These are phyloP conservation scores for Bimuria novae-zelandiae DNA, from an alignment of 2,329 filamentous ascomycete genomes.

Conservation along the genomic window DNA sequence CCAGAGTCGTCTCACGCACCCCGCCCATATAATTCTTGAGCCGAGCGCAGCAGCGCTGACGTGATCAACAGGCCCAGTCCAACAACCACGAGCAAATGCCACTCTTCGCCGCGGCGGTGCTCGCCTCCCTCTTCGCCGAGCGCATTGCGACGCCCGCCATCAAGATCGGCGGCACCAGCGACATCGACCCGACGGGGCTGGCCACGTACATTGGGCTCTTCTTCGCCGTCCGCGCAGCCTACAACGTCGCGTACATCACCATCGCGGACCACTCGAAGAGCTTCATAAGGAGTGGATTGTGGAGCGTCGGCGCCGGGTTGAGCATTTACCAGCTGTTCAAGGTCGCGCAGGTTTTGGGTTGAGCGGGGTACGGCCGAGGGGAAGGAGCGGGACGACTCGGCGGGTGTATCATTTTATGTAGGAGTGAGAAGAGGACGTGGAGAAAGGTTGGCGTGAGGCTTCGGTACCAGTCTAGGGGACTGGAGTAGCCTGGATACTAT, in stretches of 20 bases:
- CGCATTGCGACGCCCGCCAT: slow-evolving; percentile 14
- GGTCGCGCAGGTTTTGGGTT: slow-evolving; percentile 26
- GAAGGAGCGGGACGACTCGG: no score
- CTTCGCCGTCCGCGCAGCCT: slow-evolving; percentile 24
- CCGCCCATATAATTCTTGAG: background rate
- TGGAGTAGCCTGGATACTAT: no score
- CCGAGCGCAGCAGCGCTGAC: background rate
- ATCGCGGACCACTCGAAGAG: slow-evolving; percentile 26
- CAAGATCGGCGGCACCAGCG: slow-evolving; percentile 16
- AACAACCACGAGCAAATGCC: slow-evolving; percentile 34
- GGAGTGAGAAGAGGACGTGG: no score
- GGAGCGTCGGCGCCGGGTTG: slow-evolving; percentile 18
- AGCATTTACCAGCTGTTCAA: slow-evolving; percentile 28
- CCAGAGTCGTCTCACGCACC: background rate
- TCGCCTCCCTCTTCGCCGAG: slow-evolving; percentile 31
- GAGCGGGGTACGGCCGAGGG: background rate
- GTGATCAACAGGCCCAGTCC: slow-evolving; percentile 17
- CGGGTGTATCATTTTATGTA: no score
- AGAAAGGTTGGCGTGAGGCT: no score
- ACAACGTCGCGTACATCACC: slow-evolving; percentile 25
- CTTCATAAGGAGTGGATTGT: slow-evolving; percentile 25
- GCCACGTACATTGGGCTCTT: slow-evolving; percentile 24
- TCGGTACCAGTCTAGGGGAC: no score
- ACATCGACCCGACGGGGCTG: slow-evolving; percentile 25
- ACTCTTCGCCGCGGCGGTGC: slow-evolving; percentile 27